Evolutionary conservation across 768 basidiomycete species (phyloP), one percentile per base, ranked within the genome.

Genomic region (Paxillus ammoniavirescens): DNA sequence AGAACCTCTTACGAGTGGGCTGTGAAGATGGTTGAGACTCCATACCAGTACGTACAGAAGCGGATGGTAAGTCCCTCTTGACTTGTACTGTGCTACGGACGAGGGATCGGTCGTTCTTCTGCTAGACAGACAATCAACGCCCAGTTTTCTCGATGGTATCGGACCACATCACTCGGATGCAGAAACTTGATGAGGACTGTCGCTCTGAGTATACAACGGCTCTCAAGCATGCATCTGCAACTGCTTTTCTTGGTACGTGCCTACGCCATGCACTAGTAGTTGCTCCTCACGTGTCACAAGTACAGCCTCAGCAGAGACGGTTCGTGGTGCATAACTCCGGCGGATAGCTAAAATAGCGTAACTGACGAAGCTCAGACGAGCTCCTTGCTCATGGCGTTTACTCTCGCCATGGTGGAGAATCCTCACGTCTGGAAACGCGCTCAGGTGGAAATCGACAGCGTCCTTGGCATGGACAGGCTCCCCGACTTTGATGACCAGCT

Each of bases 21-120:
- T 21, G 41, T 33, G 4, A 41, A 4, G 23, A 37, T 38, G 51
- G 55, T 36, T 56, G 61, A 62, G 26, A 47, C 10, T 30, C 67
- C 71, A 3, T 69, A 63, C 42, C 49, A 57, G 2, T 59, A 48
- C 53, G 61, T 62, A 7, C 63, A 69, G 55, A 38, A 52, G 43
- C 50, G 61, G 9, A 42, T 61, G 47, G 53, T 54, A 10, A 33
- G 61, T 41, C 30, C 47, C 2, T 8, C 38, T 10, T 9, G 1
- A 28, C 40, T 9, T 18, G 9, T 35, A 13, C 15, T 33, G 17
- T 12, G 38, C 35, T 35, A n/a, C 28, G n/a, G 1, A 13, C 18
- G 15, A 28, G 9, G 17, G 8, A 43, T 2, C 17, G 14, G 42
- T 38, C 37, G 5, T 21, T 40, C 18, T 2, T 31, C 9, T 23